Evolutionary conservation across 306 rosid species (phyloP).

Genomic region (Begonia loranthoides): DNA sequence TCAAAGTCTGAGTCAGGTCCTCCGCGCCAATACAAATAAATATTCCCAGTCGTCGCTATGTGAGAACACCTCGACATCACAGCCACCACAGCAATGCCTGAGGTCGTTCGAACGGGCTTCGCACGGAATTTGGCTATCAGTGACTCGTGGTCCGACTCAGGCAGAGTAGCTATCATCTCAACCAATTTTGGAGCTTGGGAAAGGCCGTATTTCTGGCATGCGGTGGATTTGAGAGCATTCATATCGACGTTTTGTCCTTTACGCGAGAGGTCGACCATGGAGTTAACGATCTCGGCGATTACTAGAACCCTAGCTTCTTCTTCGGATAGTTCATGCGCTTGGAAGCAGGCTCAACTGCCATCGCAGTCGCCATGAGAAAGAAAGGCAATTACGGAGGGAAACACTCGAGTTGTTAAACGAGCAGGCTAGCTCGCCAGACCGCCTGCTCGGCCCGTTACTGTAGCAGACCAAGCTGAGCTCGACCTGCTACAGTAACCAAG

Average conservation of each 20-base stretch:
- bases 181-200: constrained; percentile 90
- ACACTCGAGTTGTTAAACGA: no score
- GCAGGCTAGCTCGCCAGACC: no score
- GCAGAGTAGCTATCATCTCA: constrained; percentile 90
- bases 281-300: constrained; percentile 75
- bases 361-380: constrained; percentile 36
- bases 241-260: constrained; percentile 78
- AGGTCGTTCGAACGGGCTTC: constrained; percentile 89
- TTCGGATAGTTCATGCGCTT: constrained; percentile 69
- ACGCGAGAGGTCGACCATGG: constrained; percentile 90
- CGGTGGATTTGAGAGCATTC: constrained; percentile 76
- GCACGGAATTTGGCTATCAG: constrained; percentile 89
- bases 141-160: constrained; percentile 71
- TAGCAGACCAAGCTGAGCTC: no score
- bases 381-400: background rate
- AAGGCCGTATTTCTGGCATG: constrained; percentile 96
- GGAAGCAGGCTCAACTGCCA: constrained; percentile 43
- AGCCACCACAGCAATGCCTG: constrained; percentile 92
- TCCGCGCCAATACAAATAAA: constrained; percentile 90
- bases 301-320: constrained; percentile 93
- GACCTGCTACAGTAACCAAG: no score
- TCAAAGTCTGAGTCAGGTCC: constrained; percentile 93
- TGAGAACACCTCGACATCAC: constrained; percentile 98
- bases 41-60: constrained; percentile 88
- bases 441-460: no score